These are phyloP conservation scores for Rhodotorula sphaerocarpa DNA, from an alignment of 768 basidiomycete species.

Conservation along the genomic window DNA sequence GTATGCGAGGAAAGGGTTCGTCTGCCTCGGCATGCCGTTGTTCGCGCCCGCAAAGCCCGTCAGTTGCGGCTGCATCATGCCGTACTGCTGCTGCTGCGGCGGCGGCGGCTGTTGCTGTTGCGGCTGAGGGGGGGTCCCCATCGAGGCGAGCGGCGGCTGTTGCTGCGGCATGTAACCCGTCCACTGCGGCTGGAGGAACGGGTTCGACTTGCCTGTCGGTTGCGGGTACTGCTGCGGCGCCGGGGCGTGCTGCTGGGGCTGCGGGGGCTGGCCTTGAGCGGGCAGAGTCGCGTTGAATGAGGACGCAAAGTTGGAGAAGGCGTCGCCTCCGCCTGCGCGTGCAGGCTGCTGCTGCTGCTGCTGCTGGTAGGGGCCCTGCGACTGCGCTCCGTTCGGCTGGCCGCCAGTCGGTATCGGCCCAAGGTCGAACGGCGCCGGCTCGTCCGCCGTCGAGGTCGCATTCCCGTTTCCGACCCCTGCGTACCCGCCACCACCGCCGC, in stretches of 20 bases:
- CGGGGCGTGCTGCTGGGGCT: neutral
- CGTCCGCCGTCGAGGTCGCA: neutral
- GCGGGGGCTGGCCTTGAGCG: neutral
- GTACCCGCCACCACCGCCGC: neutral
- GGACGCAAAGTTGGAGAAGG: neutral
- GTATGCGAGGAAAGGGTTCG: slow-evolving; percentile 1
- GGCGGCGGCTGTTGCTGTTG: too few relatives aligned
- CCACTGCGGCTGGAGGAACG: slow-evolving; percentile 9
- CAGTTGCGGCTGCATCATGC: slow-evolving; percentile 7
- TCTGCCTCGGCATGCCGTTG: neutral
- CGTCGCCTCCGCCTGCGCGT: neutral
- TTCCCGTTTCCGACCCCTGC: too few relatives aligned
- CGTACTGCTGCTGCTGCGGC: neutral
- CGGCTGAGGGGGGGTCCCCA: too few relatives aligned
- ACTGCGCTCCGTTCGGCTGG: too few relatives aligned
- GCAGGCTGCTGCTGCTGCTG: neutral
- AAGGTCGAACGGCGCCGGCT: slow-evolving; percentile 19
- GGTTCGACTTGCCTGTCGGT: slow-evolving; percentile 5
- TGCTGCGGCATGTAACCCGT: neutral
- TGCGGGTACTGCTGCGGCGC: neutral
- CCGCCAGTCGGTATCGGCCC: neutral
- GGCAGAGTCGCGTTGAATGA: neutral
- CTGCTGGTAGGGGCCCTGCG: neutral
- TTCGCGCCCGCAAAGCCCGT: slow-evolving; percentile 12
- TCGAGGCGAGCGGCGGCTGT: too few relatives aligned